Evolutionary conservation across 495 filamentous ascomycete genomes (phyloP).

Genomic region (Xylaria nigripes): DNA sequence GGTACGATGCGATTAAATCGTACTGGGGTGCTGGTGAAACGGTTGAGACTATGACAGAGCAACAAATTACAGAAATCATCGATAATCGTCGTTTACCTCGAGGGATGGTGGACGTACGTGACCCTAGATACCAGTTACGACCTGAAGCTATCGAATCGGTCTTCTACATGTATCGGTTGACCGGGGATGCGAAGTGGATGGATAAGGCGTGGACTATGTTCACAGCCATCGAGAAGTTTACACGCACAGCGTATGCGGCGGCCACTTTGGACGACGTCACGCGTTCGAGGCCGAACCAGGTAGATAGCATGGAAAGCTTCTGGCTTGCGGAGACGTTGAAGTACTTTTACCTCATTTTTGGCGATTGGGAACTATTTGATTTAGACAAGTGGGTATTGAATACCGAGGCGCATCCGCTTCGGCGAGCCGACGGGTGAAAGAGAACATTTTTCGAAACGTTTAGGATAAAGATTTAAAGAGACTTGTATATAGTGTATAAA

Average conservation of each 20-base stretch:
- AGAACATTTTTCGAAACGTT: neutral
- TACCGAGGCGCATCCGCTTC: constrained; percentile 72
- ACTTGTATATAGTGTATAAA: too few relatives aligned
- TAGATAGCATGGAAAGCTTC: constrained; percentile 46
- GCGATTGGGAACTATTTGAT: constrained; percentile 58
- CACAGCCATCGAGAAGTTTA: constrained; percentile 22
- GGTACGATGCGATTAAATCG: constrained; percentile 23
- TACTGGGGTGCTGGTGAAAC: constrained; percentile 21
- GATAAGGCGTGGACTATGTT: constrained; percentile 62
- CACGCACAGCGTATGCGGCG: constrained; percentile 21
- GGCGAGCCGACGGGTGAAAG: constrained; percentile 31
- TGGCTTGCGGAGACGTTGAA: constrained; percentile 69
- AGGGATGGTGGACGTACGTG: constrained; percentile 51
- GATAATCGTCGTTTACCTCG: constrained; percentile 40
- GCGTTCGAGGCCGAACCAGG: constrained; percentile 16
- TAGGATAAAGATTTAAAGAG: constrained; percentile 1
- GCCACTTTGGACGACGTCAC: constrained; percentile 27
- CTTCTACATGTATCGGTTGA: constrained; percentile 54
- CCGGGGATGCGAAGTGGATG: constrained; percentile 44
- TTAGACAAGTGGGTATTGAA: constrained; percentile 51
- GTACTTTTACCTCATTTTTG: constrained; percentile 81
- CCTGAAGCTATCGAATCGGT: constrained; percentile 59
- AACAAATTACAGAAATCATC: constrained; percentile 35
- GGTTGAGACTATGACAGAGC: constrained; percentile 24
- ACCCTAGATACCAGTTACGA: constrained; percentile 59